A percentile compares a stretch with the other conserved stretches of the same genome.
Conservation (phyloP, 352 stramenopile species). For the Pythium periplocum region DNA sequence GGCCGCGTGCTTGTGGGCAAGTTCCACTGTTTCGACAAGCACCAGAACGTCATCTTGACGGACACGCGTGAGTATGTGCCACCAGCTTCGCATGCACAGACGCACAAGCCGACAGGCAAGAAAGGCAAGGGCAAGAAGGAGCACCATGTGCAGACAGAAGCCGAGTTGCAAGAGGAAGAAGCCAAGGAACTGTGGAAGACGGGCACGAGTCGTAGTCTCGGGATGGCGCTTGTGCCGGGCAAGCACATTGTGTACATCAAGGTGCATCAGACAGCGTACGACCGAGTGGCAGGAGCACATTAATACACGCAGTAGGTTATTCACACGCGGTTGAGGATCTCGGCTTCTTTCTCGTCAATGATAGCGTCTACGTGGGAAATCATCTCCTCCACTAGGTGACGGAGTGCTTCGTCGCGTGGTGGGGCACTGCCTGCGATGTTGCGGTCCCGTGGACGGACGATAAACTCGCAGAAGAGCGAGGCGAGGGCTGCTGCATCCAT, state of each 20-base stretch:
- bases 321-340: slow-evolving; percentile 40
- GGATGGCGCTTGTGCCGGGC: slow-evolving; percentile 71
- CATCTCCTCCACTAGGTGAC: slow-evolving; percentile 56
- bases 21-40: slow-evolving; percentile 81
- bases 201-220: slow-evolving; percentile 41
- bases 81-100: slow-evolving; percentile 9
- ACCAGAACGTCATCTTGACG: slow-evolving; percentile 77
- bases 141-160: background rate
- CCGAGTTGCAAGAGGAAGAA: slow-evolving; percentile 28
- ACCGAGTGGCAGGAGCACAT: too few relatives aligned
- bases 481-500: slow-evolving; percentile 60
- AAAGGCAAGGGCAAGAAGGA: slow-evolving; percentile 26
- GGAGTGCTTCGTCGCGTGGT: slow-evolving; percentile 10
- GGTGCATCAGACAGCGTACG: slow-evolving; percentile 15
- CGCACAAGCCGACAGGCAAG: slow-evolving; percentile 10
- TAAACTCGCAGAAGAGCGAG: slow-evolving; percentile 40
- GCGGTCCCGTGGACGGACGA: slow-evolving; percentile 35
- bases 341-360: slow-evolving; percentile 65
- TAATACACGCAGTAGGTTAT: too few relatives aligned
- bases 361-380: slow-evolving; percentile 68
- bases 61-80: slow-evolving; percentile 60
- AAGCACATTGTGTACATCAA: slow-evolving; percentile 80
- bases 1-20: slow-evolving; percentile 56
- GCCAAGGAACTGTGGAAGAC: slow-evolving; percentile 22
- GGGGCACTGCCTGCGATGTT: slow-evolving; percentile 8